A percentile compares a stretch with the other conserved stretches of the same genome.
Conservation (phyloP, 78 protist species). For the Andalucia godoyi region DNA sequence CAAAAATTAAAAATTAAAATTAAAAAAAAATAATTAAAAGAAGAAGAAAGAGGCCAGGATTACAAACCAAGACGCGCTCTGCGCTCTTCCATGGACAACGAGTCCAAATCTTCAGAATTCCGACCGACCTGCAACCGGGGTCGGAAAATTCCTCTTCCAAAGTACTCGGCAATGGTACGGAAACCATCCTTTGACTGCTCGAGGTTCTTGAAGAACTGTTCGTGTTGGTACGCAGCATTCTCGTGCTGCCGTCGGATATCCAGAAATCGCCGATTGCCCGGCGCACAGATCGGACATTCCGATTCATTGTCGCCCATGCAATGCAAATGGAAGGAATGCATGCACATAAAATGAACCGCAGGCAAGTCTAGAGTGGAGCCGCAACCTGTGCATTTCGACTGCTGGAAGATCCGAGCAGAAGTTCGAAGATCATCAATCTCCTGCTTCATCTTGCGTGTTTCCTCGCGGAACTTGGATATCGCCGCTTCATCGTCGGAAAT, state of each 20-base stretch:
- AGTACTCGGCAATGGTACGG: conserved; percentile 72
- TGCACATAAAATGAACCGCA: conserved; percentile 78
- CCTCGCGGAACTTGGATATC: conserved; percentile 37
- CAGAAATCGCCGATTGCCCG: conserved; percentile 32
- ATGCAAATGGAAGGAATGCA: conserved; percentile 71
- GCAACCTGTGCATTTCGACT: conserved; percentile 54
- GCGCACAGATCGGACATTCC: conserved; percentile 13
- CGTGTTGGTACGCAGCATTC: conserved; percentile 57
- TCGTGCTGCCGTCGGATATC: conserved; percentile 44
- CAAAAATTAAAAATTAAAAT: too few species aligned
- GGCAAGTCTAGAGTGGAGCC: conserved; percentile 68
- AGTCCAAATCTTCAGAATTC: too few species aligned
- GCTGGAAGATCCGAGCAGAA: conserved; percentile 60
- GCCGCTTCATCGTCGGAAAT: conserved; percentile 28
- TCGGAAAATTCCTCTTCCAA: conserved; percentile 63
- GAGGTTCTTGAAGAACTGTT: conserved; percentile 65
- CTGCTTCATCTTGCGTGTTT: conserved; percentile 51
- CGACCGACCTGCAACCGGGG: too few species aligned
- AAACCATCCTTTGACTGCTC: conserved; percentile 58
- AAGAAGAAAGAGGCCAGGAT: too few species aligned
- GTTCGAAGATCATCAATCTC: conserved; percentile 45
- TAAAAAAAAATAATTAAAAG: too few species aligned
- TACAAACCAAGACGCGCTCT: too few species aligned
- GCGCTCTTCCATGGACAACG: too few species aligned
- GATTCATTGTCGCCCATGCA: conserved; percentile 40